Evolutionary conservation across 2,329 filamentous ascomycete genomes (phyloP).

Genomic region (Claviceps purpurea): DNA sequence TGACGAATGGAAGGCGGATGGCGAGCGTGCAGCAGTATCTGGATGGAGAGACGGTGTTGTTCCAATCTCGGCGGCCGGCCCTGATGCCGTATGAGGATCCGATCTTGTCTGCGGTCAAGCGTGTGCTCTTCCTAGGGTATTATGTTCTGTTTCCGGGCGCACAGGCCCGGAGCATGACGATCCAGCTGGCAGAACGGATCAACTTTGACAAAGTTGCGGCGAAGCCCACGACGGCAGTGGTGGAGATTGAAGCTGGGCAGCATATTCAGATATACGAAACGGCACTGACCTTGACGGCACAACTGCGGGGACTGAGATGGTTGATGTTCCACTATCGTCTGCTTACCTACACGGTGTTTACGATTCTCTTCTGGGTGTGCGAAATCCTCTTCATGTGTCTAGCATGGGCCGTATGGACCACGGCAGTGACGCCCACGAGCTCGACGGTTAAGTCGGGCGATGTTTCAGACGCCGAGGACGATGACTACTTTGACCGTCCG

Average conservation of each 20-base stretch:
- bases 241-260: conserved; percentile 57
- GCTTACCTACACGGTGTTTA: conserved; percentile 54
- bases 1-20: not conserved
- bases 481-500: conserved; percentile 26
- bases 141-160: conserved; percentile 52
- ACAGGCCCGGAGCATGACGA: conserved; percentile 49
- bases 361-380: conserved; percentile 59
- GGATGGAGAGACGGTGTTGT: conserved; percentile 30
- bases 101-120: conserved; percentile 47
- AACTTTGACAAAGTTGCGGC: conserved; percentile 38
- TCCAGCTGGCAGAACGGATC: conserved; percentile 63
- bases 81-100: conserved; percentile 70
- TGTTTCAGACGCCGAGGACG: conserved; percentile 9
- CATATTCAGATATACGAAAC: conserved; percentile 65
- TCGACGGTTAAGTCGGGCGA: conserved; percentile 5
- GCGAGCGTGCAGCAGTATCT: conserved; percentile 21
- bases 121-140: conserved; percentile 50
- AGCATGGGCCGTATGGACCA: conserved; percentile 47
- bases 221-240: conserved; percentile 32
- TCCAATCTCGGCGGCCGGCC: conserved; percentile 57
- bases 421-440: conserved; percentile 15
- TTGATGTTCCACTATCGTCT: conserved; percentile 77
- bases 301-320: conserved; percentile 65
- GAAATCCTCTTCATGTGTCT: conserved; percentile 55
- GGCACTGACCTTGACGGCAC: conserved; percentile 55